phyloP scores from a whole-genome alignment of 164 flowering plant species.

The Buxus sempervirens region DNA sequence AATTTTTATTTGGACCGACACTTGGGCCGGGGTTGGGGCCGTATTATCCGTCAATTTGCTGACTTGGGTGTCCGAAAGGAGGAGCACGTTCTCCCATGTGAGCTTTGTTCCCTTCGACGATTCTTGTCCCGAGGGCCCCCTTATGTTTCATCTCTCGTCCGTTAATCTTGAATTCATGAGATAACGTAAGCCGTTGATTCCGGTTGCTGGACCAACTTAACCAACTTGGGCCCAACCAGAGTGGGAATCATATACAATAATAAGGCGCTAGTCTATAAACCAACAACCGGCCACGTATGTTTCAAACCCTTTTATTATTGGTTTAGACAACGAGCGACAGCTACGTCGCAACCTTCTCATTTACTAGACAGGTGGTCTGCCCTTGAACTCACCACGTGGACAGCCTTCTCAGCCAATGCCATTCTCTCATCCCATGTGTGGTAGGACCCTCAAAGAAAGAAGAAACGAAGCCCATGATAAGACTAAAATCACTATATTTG shows the following conservation, averaged over 20 bases:
- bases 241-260: background rate
- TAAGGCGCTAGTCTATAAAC: background rate
- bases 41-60: conserved; percentile 20
- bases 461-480: too few relatives aligned
- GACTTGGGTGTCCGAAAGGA: background rate
- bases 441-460: too few relatives aligned
- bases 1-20: background rate
- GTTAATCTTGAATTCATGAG: background rate
- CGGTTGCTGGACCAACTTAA: background rate
- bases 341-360: background rate
- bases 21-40: conserved; percentile 13
- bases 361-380: too few relatives aligned
- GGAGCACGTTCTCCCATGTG: conserved; percentile 7
- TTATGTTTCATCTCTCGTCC: background rate
- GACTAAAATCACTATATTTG: too few relatives aligned
- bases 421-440: too few relatives aligned
- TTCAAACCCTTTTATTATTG: background rate
- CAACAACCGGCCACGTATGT: background rate
- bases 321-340: background rate
- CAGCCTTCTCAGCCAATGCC: too few relatives aligned
- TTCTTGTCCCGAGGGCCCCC: background rate
- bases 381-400: too few relatives aligned
- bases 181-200: background rate
- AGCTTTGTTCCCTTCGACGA: background rate
- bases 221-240: background rate